Percentiles rank a stretch among this genome's conserved stretches.
phyloP scores from a whole-genome alignment of 768 basidiomycete genomes.

The Rhizopogon vulgaris region DNA sequence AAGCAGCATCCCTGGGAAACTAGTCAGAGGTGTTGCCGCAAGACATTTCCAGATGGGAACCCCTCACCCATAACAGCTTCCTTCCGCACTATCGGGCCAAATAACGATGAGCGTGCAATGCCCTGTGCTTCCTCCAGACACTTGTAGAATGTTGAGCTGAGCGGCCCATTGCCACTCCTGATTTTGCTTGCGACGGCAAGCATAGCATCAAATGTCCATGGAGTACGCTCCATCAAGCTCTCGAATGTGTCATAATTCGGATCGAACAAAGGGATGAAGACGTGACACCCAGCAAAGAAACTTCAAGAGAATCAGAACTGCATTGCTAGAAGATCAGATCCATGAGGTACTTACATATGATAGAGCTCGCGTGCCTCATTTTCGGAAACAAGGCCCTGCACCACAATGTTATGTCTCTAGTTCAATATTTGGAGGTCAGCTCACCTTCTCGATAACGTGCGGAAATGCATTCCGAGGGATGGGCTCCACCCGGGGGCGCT shows the following conservation, averaged over 20 bases:
- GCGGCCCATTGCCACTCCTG: conserved; percentile 81
- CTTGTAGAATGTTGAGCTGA: conserved; percentile 81
- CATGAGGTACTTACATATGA: conserved; percentile 60
- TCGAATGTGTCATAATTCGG: conserved; percentile 91
- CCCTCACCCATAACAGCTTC: conserved; percentile 84
- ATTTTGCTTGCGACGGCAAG: conserved; percentile 91
- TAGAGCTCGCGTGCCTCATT: conserved; percentile 84
- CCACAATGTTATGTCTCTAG: neutral
- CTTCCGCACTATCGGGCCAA: conserved; percentile 89
- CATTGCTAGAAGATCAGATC: conserved; percentile 3
- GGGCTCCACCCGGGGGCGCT: conserved; percentile 79
- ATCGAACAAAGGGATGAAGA: conserved; percentile 95
- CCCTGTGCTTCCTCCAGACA: conserved; percentile 94
- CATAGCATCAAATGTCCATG: conserved; percentile 94
- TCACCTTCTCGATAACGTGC: conserved; percentile 82
- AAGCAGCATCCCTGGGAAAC: conserved; percentile 71
- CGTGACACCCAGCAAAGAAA: conserved; percentile 94
- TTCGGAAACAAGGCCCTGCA: conserved; percentile 79
- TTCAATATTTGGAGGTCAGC: neutral
- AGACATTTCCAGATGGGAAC: conserved; percentile 3
- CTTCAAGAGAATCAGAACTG: conserved; percentile 32
- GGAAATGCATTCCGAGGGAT: conserved; percentile 83
- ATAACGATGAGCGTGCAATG: conserved; percentile 88
- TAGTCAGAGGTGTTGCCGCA: neutral
- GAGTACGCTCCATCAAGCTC: conserved; percentile 83